phyloP scores from a whole-genome alignment of 2,329 filamentous ascomycete species.

The Cladosporium sp. region DNA sequence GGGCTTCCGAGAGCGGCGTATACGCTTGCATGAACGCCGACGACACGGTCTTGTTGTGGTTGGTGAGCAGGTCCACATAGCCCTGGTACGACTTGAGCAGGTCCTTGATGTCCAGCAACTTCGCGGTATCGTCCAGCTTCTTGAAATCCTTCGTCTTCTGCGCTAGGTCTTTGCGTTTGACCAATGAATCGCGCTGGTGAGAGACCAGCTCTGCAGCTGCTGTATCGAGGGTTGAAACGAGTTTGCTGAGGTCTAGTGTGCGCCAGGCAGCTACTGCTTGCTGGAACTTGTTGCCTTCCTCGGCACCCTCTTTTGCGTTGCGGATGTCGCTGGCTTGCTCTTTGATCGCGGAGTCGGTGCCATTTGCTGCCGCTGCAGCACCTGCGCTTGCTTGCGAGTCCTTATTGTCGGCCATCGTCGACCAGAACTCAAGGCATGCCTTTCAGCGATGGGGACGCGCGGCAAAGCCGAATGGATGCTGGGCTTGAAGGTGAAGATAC shows the following conservation, averaged over 20 bases:
- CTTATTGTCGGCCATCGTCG: slow-evolving; percentile 18
- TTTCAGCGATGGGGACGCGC: neutral
- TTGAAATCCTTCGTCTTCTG: slow-evolving; percentile 98
- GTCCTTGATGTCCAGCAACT: slow-evolving; percentile 81
- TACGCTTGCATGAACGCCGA: slow-evolving; percentile 91
- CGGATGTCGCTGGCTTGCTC: slow-evolving; percentile 12
- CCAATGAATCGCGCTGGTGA: slow-evolving; percentile 89
- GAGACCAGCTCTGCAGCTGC: slow-evolving; percentile 92
- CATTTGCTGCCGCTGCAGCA: slow-evolving; percentile 6
- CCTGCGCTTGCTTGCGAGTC: slow-evolving; percentile 15
- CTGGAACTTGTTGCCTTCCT: slow-evolving; percentile 67
- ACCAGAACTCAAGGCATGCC: slow-evolving; percentile 5
- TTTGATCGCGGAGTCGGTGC: neutral
- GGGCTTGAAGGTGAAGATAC: too few species aligned
- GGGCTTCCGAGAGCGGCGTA: slow-evolving; percentile 86
- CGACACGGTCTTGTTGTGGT: slow-evolving; percentile 90
- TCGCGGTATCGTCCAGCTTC: slow-evolving; percentile 82
- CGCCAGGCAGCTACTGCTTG: slow-evolving; percentile 93
- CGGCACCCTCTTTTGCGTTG: slow-evolving; percentile 25
- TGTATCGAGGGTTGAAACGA: slow-evolving; percentile 80
- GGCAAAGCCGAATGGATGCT: neutral
- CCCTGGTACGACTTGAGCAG: slow-evolving; percentile 86
- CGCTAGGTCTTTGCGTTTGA: slow-evolving; percentile 94
- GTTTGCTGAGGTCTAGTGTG: slow-evolving; percentile 77
- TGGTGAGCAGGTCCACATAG: slow-evolving; percentile 93